Evolutionary conservation across 164 flowering plant genomes (phyloP), one percentile per base, ranked within the genome.

Genomic region (Chloranthus sessilifolius): DNA sequence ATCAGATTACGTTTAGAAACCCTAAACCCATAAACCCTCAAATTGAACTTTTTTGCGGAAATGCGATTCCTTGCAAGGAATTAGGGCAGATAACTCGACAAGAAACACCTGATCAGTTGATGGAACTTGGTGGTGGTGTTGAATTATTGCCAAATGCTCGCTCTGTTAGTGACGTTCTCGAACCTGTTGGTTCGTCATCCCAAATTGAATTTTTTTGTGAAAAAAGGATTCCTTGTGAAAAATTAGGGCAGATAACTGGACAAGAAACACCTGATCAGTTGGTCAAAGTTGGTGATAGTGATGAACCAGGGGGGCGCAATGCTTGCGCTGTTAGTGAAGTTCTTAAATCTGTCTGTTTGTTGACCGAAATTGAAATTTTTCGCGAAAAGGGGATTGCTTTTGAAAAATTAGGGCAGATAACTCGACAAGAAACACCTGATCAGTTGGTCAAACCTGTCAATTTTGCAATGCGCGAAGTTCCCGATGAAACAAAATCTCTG

Each of bases 221-320:
- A 42, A 57, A 53, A 51, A 44, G 6, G 33, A 29, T 3, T 48
- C 48, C 12, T 42, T 28, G 10, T 23, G 15, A 17, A 36, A 55
- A 30, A 28, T 46, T 9, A 29, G 52, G 44, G 28, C 52, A 47
- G 27, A 30, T 30, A 47, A 54, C 16, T 55, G 50, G 45, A 62
- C 53, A 41, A 30, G 2, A 33, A 55, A n/a, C n/a, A n/a, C n/a
- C n/a, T n/a, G n/a, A n/a, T n/a, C n/a, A n/a, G n/a, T n/a, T n/a
- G n/a, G n/a, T n/a, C n/a, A n/a, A n/a, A n/a, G n/a, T n/a, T n/a
- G n/a, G n/a, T n/a, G 27, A 5, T 35, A 21, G 15, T 17, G 34
- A 28, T 59, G 53, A 53, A 38, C n/a, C n/a, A n/a, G n/a, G n/a
- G n/a, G n/a, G n/a, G n/a, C n/a, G n/a, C n/a, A n/a, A n/a, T n/a